These are phyloP conservation scores for Neopestalotiopsis clavispora DNA, from an alignment of 2,329 filamentous ascomycete genomes.

Conservation along the genomic window DNA sequence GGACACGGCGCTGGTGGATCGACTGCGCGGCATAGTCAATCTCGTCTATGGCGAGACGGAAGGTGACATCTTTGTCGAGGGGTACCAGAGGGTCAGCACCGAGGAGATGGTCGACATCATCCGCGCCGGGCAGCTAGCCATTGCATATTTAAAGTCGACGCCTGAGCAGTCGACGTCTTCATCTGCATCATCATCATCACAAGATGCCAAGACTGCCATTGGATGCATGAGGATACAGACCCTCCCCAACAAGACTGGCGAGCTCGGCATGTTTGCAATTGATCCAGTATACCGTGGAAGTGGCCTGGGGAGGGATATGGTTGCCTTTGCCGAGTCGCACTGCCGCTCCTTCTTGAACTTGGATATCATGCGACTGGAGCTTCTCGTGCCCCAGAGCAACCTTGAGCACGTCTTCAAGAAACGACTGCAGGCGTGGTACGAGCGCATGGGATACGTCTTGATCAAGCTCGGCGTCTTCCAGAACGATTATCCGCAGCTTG, in stretches of 20 bases:
- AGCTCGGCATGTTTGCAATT: slow-evolving; percentile 36
- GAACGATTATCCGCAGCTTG: slow-evolving; percentile 27
- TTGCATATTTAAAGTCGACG: slow-evolving; percentile 18
- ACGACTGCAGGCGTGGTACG: slow-evolving; percentile 34
- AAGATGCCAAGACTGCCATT: slow-evolving; percentile 18
- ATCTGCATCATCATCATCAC: neutral
- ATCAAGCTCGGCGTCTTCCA: slow-evolving; percentile 25
- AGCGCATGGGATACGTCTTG: slow-evolving; percentile 30
- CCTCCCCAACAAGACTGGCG: slow-evolving; percentile 22
- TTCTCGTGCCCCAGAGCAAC: slow-evolving; percentile 30
- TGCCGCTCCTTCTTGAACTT: slow-evolving; percentile 20
- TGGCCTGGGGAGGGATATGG: slow-evolving; percentile 32
- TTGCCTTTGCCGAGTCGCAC: slow-evolving; percentile 34
- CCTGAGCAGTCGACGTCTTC: neutral
- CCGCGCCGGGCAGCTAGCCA: slow-evolving; percentile 27
- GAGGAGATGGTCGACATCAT: slow-evolving; percentile 27
- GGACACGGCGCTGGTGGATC: slow-evolving; percentile 21
- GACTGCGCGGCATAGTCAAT: slow-evolving; percentile 28
- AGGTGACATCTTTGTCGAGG: slow-evolving; percentile 47
- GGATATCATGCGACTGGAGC: slow-evolving; percentile 27
- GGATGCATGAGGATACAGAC: slow-evolving; percentile 32
- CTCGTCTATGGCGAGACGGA: slow-evolving; percentile 59
- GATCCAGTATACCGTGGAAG: slow-evolving; percentile 25
- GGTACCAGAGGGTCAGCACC: slow-evolving; percentile 29
- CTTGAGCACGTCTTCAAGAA: slow-evolving; percentile 32